These are phyloP conservation scores for Stagonosporopsis vannaccii DNA, from an alignment of 2,329 filamentous ascomycete genomes.

Conservation along the genomic window DNA sequence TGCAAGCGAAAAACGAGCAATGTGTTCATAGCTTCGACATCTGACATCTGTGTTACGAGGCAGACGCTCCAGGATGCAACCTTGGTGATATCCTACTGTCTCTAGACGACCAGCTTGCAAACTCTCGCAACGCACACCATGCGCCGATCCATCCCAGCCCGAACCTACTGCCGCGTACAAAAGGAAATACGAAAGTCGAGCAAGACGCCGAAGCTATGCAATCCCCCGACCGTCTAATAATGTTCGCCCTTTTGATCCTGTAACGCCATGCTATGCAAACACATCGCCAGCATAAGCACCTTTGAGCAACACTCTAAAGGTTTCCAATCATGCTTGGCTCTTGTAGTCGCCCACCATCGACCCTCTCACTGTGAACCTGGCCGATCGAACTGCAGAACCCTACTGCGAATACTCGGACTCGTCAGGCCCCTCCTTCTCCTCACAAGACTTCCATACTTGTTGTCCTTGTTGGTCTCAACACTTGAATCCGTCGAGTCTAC, in stretches of 20 bases:
- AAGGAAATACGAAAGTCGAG: background rate
- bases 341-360: background rate
- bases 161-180: background rate
- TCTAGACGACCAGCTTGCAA: background rate
- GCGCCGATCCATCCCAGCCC: background rate
- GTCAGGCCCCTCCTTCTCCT: slow-evolving; percentile 9
- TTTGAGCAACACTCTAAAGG: background rate
- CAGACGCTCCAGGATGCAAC: background rate
- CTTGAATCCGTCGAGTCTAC: background rate
- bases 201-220: slow-evolving; percentile 21
- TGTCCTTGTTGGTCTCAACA: background rate
- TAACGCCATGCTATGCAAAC: slow-evolving; percentile 18
- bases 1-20: background rate
- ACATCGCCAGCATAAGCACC: background rate
- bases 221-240: slow-evolving; percentile 11
- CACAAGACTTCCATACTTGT: slow-evolving; percentile 9
- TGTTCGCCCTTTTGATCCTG: slow-evolving; percentile 36
- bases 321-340: background rate
- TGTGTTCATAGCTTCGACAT: background rate
- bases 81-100: background rate
- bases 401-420: slow-evolving; percentile 2
- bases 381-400: slow-evolving; percentile 6
- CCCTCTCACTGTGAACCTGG: background rate
- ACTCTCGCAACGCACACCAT: background rate
- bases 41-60: background rate